Evolutionary conservation across 495 filamentous ascomycete species (phyloP).

Genomic region (Delitschia confertaspora): DNA sequence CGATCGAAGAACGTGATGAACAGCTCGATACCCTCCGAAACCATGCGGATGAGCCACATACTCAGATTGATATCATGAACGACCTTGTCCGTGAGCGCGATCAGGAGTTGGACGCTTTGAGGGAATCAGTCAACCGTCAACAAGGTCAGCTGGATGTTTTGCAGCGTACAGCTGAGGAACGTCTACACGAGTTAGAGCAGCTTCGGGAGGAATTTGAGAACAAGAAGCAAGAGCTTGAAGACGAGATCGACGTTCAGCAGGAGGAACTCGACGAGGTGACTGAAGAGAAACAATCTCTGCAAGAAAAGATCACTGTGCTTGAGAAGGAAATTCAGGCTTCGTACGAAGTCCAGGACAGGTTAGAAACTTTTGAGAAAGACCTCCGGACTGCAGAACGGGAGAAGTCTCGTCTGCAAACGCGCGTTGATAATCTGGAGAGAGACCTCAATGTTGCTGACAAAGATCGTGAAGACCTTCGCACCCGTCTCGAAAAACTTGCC

Average conservation of each 20-base stretch:
- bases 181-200: conserved; percentile 7
- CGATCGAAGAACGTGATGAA: conserved; percentile 11
- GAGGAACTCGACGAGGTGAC: conserved; percentile 33
- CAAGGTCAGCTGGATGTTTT: conserved; percentile 15
- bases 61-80: conserved; percentile 25
- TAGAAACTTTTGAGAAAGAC: conserved; percentile 27
- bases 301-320: conserved; percentile 47
- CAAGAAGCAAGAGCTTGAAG: conserved; percentile 34
- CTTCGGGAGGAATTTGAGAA: conserved; percentile 6
- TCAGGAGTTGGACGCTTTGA: conserved; percentile 22
- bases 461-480: conserved; percentile 22
- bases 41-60: conserved; percentile 17
- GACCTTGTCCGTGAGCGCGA: conserved; percentile 23
- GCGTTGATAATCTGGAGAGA: conserved; percentile 26
- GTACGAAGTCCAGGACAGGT: conserved; percentile 16
- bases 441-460: conserved; percentile 32
- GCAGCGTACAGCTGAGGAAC: conserved; percentile 16
- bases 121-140: conserved; percentile 12
- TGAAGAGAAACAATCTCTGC: conserved; percentile 41
- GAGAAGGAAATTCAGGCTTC: conserved; percentile 44
- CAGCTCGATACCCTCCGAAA: conserved; percentile 22
- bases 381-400: conserved; percentile 22
- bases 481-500: conserved; percentile 31
- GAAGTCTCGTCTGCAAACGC: conserved; percentile 24
- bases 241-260: conserved; percentile 41